phyloP scores from a whole-genome alignment of 441 rosid species.

The Eutrema salsugineum region DNA sequence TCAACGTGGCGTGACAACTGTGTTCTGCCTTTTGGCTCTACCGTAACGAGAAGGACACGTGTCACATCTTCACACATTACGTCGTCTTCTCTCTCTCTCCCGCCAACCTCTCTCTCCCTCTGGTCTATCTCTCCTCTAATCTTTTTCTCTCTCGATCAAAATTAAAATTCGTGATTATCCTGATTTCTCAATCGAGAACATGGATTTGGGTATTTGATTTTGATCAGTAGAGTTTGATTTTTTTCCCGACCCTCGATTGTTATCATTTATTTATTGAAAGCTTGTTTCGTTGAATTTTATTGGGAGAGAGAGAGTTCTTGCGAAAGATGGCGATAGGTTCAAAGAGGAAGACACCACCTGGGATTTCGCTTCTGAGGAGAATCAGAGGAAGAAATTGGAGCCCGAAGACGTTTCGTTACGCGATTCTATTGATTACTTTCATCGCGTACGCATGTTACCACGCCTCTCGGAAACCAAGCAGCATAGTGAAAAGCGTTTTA shows the following conservation, averaged over 20 bases:
- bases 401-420: conserved; percentile 59
- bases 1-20: conserved; percentile 38
- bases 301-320: neutral
- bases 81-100: conserved; percentile 27
- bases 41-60: conserved; percentile 33
- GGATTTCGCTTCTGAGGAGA: conserved; percentile 53
- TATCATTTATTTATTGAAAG: neutral
- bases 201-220: conserved; percentile 13
- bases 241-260: neutral
- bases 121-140: conserved; percentile 6
- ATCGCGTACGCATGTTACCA: conserved; percentile 78
- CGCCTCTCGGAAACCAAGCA: conserved; percentile 87
- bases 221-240: conserved; percentile 3
- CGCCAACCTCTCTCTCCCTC: conserved; percentile 66
- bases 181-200: neutral
- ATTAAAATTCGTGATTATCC: conserved; percentile 10
- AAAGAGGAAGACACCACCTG: conserved; percentile 64
- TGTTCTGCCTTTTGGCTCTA: neutral
- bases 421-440: conserved; percentile 65
- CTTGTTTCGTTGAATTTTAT: neutral
- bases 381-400: conserved; percentile 71
- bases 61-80: neutral
- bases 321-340: conserved; percentile 38
- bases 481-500: conserved; percentile 87
- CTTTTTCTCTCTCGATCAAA: conserved; percentile 21